Base-by-base conservation (phyloP, 2,329 filamentous ascomycete species). In the Cladosporium velox region DNA sequence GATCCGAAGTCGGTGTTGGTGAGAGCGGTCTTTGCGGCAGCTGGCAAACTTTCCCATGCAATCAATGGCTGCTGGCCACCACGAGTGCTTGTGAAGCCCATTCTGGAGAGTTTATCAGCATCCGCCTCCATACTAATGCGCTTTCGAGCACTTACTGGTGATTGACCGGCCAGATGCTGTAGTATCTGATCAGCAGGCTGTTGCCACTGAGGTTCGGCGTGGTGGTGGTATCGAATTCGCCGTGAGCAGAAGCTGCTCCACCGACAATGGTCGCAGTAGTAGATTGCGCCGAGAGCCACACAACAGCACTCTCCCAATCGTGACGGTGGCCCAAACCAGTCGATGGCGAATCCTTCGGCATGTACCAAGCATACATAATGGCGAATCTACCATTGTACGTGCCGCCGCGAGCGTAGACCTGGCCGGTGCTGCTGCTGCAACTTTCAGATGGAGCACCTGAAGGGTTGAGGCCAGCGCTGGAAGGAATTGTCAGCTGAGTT, bases 31-130 rank as follows among this genome's bases (percentile, higher is more conserved):
- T 77, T 76, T 21, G 80, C 82, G 12, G 77, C 79, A 7, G 71
- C 68, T 5, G 80, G 77, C 75, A 85, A 70, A n/a, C 79, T 82
- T 70, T 84, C 81, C 79, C 81, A 84, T 12, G 82, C 82, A 70
- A 84, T 77, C 21, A 84, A 63, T 10, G 61, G 61, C 35, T 64
- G 61, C 82, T 54, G 80, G 81, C 59, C 88, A 76, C 66, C 95
- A 92, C 8, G 91, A 88, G n/a, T 73, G 70, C 55, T 90, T 85
- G 74, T 87, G 89, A n/a, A 82, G 79, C 11, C 89, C 90, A 1
- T 87, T 81, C 49, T 87, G 83, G 12, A 96, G 83, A 57, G 7
- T 21, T 15, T 1, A 15, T 82, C 81, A 64, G 61, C 15, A 55
- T 21, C 14, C 6, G 7, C 41, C 21, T 21, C 1, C 41, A 47